phyloP scores from a whole-genome alignment of 2,329 filamentous ascomycete species.

The Pseudogymnoascus sp. region DNA sequence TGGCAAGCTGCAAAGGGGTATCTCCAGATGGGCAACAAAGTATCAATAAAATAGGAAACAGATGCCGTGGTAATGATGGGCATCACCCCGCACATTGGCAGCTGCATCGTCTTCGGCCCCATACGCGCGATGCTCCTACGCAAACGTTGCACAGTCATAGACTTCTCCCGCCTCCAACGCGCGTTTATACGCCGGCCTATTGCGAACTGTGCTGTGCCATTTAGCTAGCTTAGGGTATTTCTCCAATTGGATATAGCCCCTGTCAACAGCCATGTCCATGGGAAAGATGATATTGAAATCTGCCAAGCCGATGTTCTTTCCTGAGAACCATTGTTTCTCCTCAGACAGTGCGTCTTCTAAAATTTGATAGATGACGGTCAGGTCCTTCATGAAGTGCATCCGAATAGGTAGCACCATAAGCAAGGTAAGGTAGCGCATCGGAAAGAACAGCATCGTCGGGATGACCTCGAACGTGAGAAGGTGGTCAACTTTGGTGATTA shows the following conservation, averaged over 20 bases:
- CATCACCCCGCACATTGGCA: too few species aligned
- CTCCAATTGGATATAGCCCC: slow-evolving; percentile 19
- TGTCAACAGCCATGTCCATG: not conserved
- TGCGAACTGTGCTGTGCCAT: slow-evolving; percentile 21
- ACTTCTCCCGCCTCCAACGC: slow-evolving; percentile 16
- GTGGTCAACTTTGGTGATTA: slow-evolving; percentile 16
- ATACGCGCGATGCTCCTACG: not conserved
- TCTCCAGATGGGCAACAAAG: too few species aligned
- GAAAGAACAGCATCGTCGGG: slow-evolving; percentile 18
- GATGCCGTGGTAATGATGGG: too few species aligned
- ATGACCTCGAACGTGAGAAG: slow-evolving; percentile 22
- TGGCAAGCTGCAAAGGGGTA: too few species aligned
- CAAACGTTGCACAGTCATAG: slow-evolving; percentile 15
- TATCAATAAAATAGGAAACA: too few species aligned
- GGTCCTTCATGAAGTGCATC: slow-evolving; percentile 18
- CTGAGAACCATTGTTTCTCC: slow-evolving; percentile 24
- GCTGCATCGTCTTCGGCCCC: not conserved
- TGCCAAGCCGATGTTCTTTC: slow-evolving; percentile 2
- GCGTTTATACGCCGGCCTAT: slow-evolving; percentile 17
- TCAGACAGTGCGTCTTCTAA: slow-evolving; percentile 23
- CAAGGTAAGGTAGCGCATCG: slow-evolving; percentile 18
- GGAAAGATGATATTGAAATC: not conserved
- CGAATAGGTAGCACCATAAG: slow-evolving; percentile 20
- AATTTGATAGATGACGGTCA: slow-evolving; percentile 18
- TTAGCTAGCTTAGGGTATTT: slow-evolving; percentile 21